Conservation (phyloP, 2,329 filamentous ascomycete genomes). For the Diaporthe ampelina region DNA sequence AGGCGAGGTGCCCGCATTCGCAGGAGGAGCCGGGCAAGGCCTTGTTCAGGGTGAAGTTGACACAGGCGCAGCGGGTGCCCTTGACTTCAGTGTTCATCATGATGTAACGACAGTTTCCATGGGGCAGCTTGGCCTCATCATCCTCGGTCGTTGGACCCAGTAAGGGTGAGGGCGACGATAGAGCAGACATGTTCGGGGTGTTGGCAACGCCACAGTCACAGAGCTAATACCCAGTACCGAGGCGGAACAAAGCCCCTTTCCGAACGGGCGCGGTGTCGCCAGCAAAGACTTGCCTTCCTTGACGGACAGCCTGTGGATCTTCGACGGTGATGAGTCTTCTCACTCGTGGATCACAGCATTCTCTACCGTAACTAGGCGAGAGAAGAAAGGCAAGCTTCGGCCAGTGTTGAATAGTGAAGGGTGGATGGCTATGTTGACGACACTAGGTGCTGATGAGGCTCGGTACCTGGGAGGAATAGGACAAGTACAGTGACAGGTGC, state of each 20-base stretch:
- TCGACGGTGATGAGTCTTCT: background rate
- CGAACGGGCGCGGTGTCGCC: background rate
- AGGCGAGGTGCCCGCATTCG: conserved; percentile 72
- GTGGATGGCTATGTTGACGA: background rate
- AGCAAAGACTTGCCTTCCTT: background rate
- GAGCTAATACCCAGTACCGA: conserved; percentile 19
- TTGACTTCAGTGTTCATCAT: conserved; percentile 69
- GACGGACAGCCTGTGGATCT: background rate
- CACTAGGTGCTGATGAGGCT: background rate
- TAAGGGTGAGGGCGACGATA: conserved; percentile 50
- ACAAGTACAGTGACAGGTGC: background rate
- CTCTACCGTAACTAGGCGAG: background rate
- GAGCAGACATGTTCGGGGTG: conserved; percentile 46
- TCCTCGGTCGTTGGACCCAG: conserved; percentile 46
- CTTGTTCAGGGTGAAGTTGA: conserved; percentile 68
- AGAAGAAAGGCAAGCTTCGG: background rate
- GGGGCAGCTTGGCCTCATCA: conserved; percentile 65
- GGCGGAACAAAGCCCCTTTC: background rate
- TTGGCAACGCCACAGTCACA: background rate
- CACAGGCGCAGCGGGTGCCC: conserved; percentile 71
- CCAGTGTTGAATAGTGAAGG: background rate
- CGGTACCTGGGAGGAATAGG: background rate
- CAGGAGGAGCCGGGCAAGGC: conserved; percentile 68
- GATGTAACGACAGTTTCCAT: conserved; percentile 72
- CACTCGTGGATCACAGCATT: background rate